Conservation (phyloP, 257 asterid species). For the Rhazya stricta region DNA sequence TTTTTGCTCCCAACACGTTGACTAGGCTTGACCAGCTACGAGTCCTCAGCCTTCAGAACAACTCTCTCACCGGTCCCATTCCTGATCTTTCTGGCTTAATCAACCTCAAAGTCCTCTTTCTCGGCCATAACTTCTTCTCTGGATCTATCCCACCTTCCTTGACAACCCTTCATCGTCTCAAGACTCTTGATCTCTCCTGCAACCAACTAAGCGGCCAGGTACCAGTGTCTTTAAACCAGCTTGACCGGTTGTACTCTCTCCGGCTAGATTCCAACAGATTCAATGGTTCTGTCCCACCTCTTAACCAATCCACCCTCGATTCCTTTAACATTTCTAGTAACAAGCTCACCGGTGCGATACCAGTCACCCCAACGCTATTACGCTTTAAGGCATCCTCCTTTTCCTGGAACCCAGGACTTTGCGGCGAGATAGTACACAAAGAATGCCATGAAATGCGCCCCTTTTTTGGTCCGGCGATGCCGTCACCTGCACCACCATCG, state of each 20-base stretch:
- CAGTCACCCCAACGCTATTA: constrained; percentile 56
- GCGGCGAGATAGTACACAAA: constrained; percentile 64
- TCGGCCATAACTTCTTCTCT: constrained; percentile 53
- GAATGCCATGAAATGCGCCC: constrained; percentile 52
- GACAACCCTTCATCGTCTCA: constrained; percentile 65
- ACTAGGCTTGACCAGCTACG: constrained; percentile 56
- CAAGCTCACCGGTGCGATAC: constrained; percentile 67
- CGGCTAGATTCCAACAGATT: constrained; percentile 77
- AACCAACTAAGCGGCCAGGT: constrained; percentile 64
- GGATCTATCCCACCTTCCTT: constrained; percentile 60
- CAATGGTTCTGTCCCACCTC: constrained; percentile 73
- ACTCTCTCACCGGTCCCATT: constrained; percentile 74
- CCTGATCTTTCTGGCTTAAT: constrained; percentile 61
- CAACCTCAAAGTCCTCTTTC: constrained; percentile 61
- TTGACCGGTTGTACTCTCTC: constrained; percentile 59
- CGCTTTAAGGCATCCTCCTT: constrained; percentile 55
- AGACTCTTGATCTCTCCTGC: constrained; percentile 63
- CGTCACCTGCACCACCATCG: constrained; percentile 21
- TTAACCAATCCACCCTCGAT: constrained; percentile 55
- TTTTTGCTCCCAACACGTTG: constrained; percentile 43
- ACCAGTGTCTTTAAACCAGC: constrained; percentile 31
- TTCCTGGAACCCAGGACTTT: constrained; percentile 46
- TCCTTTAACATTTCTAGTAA: constrained; percentile 65
- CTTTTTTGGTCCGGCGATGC: constrained; percentile 38
- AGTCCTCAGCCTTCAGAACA: constrained; percentile 65